Evolutionary conservation across 164 flowering plant species (phyloP).

Genomic region (Chimonanthus salicifolius): DNA sequence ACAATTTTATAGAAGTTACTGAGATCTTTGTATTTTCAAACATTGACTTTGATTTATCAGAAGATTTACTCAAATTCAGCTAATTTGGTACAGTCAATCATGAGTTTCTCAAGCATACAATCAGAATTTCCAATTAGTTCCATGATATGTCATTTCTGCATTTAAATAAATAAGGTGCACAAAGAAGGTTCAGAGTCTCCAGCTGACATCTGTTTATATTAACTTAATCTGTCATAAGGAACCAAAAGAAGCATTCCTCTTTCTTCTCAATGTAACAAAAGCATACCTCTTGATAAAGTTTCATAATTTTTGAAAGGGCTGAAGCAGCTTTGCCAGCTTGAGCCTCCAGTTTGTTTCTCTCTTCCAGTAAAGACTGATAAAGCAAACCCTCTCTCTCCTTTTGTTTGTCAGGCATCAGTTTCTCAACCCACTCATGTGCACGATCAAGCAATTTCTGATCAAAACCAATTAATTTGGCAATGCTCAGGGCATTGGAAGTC

Average conservation of each 20-base stretch:
- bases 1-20: not conserved
- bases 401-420: conserved; percentile 39
- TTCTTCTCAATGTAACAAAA: not conserved
- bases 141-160: not conserved
- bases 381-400: conserved; percentile 55
- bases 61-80: not conserved
- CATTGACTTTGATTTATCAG: not conserved
- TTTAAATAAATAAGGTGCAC: not conserved
- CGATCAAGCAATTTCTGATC: conserved; percentile 47
- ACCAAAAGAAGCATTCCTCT: not conserved
- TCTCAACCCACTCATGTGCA: conserved; percentile 71
- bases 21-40: not conserved
- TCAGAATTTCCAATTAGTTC: not conserved
- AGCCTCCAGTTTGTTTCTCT: conserved; percentile 54
- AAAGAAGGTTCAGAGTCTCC: not conserved
- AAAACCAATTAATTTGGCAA: conserved; percentile 80
- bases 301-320: conserved; percentile 56
- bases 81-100: not conserved
- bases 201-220: not conserved
- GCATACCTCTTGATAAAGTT: conserved; percentile 68
- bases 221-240: not conserved
- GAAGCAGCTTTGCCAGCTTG: conserved; percentile 57
- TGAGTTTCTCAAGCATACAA: not conserved
- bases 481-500: conserved; percentile 76
- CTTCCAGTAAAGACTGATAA: conserved; percentile 65